Evolutionary conservation across 106 monocot species (phyloP), one percentile per base, ranked within the genome.

Genomic region (Dioscorea alata): DNA sequence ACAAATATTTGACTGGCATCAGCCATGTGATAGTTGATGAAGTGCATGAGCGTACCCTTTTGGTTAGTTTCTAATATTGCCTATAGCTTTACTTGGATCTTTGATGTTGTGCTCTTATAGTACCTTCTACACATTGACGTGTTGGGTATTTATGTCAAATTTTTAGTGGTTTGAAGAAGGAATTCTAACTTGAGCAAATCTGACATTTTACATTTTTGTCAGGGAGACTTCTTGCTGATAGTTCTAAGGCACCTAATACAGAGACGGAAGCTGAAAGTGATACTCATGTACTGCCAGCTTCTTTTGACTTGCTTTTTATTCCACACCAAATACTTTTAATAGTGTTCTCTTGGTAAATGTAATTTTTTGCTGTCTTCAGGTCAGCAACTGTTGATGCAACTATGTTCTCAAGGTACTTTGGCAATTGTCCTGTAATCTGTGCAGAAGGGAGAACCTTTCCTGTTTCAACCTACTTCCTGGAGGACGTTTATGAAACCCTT

Each of bases 21-120:
- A 89, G 89, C 17, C 92, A 99, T 78, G 92, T 99, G 49, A 82
- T 99, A 73, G 87, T 99, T 63, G 97, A 99, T 83, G 97, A 99
- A 93, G 97, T 99, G 69, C 97, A 99, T 76, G 97, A 99, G 57
- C 82, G 97, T 62, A 83, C 97, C 60, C 84, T 99, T 76, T 76
- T 99, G 87, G 97, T 99, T 69, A 81, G 80, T 62, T 54, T 53
- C 51, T 24, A 71, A 67, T 72, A 23, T 15, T 63, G 15, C 19
- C 48, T 68, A 28, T 10, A 42, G 42, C 42, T 42, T 42, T 2
- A 42, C 5, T 8, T 42, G 42, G 42, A 10, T 42, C 10, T 6
- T 42, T 42, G 6, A 42, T 42, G 42, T 42, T 42, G 42, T 42
- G 42, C 10, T 6, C 42, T 42, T 42, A 42, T 42, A 10, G 42